Evolutionary conservation across 2,329 filamentous ascomycete genomes (phyloP).

Genomic region (Botrytis tulipae): DNA sequence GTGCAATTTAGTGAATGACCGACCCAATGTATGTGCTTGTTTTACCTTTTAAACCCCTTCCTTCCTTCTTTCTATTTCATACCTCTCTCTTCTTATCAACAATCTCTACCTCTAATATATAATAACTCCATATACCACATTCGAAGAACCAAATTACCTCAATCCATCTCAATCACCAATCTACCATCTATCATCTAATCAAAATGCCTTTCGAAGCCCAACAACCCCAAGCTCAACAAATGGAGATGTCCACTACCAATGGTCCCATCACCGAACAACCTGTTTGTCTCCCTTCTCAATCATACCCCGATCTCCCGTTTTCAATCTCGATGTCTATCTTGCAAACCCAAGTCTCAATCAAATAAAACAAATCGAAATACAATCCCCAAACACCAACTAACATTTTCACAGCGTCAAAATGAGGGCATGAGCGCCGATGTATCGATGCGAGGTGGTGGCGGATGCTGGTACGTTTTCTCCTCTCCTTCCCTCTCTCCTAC

Average conservation of each 20-base stretch:
- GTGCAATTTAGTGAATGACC: neutral
- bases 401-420: slow-evolving; percentile 14
- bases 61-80: neutral
- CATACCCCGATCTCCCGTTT: neutral
- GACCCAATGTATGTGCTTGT: neutral
- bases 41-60: neutral
- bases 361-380: neutral
- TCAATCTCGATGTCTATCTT: neutral
- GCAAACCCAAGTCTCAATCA: neutral
- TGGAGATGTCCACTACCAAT: slow-evolving; percentile 16
- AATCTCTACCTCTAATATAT: neutral
- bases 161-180: neutral
- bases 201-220: slow-evolving; percentile 20
- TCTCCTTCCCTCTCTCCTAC: neutral
- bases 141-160: neutral
- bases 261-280: slow-evolving; percentile 20
- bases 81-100: neutral
- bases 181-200: neutral
- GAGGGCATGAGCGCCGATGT: slow-evolving; percentile 18
- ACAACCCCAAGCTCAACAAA: slow-evolving; percentile 21
- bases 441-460: slow-evolving; percentile 17
- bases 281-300: slow-evolving; percentile 3
- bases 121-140: neutral
- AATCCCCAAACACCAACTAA: neutral
- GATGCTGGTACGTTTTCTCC: slow-evolving; percentile 6